Conservation (phyloP, 2,329 filamentous ascomycete species). For the Curvularia verruculosa region DNA sequence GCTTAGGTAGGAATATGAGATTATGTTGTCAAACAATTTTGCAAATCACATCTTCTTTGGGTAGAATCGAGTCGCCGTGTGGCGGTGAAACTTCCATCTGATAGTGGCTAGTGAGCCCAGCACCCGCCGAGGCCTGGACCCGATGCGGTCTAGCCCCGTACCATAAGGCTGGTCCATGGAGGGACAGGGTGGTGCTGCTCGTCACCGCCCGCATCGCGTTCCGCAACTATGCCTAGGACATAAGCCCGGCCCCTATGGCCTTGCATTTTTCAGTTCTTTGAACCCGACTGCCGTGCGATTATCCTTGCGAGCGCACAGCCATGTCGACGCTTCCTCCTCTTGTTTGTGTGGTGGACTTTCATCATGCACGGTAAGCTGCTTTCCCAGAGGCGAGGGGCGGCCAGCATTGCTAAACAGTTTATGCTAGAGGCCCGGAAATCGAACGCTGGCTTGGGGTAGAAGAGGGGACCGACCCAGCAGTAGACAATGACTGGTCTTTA, state of each 20-base stretch:
- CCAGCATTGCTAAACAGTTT: not conserved
- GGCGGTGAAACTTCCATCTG: not conserved
- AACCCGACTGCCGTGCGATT: constrained; percentile 7
- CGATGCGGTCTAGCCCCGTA: constrained; percentile 24
- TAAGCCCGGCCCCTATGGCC: constrained; percentile 20
- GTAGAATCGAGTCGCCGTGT: not conserved
- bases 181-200: constrained; percentile 19
- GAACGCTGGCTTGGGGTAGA: constrained; percentile 85
- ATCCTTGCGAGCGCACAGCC: constrained; percentile 21
- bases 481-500: constrained; percentile 86
- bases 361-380: constrained; percentile 54
- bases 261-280: constrained; percentile 1
- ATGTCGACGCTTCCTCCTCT: constrained; percentile 52
- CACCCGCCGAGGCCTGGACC: constrained; percentile 12
- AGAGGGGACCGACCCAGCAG: constrained; percentile 77
- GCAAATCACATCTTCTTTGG: constrained; percentile 4
- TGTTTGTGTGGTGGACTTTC: constrained; percentile 60
- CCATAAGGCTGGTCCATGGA: constrained; percentile 32
- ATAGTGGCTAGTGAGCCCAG: not conserved
- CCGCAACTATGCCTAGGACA: constrained; percentile 23
- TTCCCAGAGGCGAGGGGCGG: not conserved
- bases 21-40: constrained; percentile 10
- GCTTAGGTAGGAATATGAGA: constrained; percentile 23
- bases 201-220: constrained; percentile 34
- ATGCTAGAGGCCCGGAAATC: constrained; percentile 79